Evolutionary conservation across 208 protist genomes (phyloP), one percentile per base, ranked within the genome.

Genomic region (Wallacemonas sp.): DNA sequence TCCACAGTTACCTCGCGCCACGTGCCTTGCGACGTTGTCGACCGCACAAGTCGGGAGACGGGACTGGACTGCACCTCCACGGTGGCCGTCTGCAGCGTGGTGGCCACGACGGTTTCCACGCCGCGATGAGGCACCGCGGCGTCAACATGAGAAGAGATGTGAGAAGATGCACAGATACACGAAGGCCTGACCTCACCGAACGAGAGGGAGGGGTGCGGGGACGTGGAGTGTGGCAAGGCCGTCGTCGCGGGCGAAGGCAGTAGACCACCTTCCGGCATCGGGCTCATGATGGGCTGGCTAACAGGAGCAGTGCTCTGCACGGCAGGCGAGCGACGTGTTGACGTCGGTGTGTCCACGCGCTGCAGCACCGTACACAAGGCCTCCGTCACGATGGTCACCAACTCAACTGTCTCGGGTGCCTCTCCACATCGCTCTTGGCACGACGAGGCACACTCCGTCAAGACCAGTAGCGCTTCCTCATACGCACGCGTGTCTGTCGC

Each of bases 401-500:
- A n/a, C n/a, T n/a, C n/a, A n/a, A n/a, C n/a, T n/a, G n/a, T n/a
- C n/a, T n/a, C n/a, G n/a, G n/a, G n/a, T n/a, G n/a, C n/a, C n/a
- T n/a, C n/a, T n/a, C n/a, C n/a, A n/a, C n/a, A n/a, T n/a, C n/a
- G n/a, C n/a, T n/a, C n/a, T n/a, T n/a, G n/a, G n/a, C n/a, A n/a
- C n/a, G n/a, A n/a, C n/a, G n/a, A 27, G 11, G 31, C 51, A 31
- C 21, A 39, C 31, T 34, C 51, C 4, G 5, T 6, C 24, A 58
- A 31, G 17, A 19, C 19, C 28, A 8, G 22, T 26, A 58, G 9
- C 17, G 51, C 26, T 6, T n/a, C 17, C 51, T 58, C 51, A 31
- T 58, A 58, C 17, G 41, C 51, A 5, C 28, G 2, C 28, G 51
- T 58, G n/a, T 58, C 51, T 5, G 51, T 58, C 28, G 51, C 51